A percentile compares a stretch with the other conserved stretches of the same genome.
These are phyloP conservation scores for Triadica sebifera DNA, from an alignment of 345 rosid genomes.

Conservation along the genomic window DNA sequence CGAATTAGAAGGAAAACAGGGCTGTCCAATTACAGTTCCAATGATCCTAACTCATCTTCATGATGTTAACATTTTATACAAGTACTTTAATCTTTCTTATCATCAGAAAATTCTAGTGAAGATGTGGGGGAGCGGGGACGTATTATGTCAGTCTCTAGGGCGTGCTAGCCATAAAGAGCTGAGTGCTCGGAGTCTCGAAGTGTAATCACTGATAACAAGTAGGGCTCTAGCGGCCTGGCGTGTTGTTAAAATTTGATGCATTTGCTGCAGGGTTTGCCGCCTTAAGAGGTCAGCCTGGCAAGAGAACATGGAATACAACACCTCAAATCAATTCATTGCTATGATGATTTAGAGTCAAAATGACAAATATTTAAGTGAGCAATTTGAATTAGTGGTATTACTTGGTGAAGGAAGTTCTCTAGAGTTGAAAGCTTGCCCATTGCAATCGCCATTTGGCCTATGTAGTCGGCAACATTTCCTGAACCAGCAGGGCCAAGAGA, in stretches of 20 bases:
- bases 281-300: conserved; percentile 83
- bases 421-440: conserved; percentile 83
- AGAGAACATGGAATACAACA: conserved; percentile 21
- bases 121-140: neutral
- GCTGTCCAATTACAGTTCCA: neutral
- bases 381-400: conserved; percentile 11
- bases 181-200: conserved; percentile 81
- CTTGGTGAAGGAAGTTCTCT: conserved; percentile 92
- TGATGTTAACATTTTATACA: neutral
- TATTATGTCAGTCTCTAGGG: conserved; percentile 50
- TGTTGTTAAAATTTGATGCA: conserved; percentile 78
- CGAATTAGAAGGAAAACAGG: neutral
- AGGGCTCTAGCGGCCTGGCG: conserved; percentile 89
- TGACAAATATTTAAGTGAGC: too few relatives aligned
- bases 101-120: neutral
- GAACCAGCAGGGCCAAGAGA: conserved; percentile 60
- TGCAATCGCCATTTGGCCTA: conserved; percentile 94
- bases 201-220: conserved; percentile 72
- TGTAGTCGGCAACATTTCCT: conserved; percentile 78
- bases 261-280: conserved; percentile 86
- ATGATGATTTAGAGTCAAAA: neutral
- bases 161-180: conserved; percentile 93
- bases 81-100: neutral
- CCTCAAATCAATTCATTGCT: neutral
- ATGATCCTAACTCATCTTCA: neutral